Evolutionary conservation across 139 green algal genomes (phyloP).

Genomic region (Diplosphaera chodatii): DNA sequence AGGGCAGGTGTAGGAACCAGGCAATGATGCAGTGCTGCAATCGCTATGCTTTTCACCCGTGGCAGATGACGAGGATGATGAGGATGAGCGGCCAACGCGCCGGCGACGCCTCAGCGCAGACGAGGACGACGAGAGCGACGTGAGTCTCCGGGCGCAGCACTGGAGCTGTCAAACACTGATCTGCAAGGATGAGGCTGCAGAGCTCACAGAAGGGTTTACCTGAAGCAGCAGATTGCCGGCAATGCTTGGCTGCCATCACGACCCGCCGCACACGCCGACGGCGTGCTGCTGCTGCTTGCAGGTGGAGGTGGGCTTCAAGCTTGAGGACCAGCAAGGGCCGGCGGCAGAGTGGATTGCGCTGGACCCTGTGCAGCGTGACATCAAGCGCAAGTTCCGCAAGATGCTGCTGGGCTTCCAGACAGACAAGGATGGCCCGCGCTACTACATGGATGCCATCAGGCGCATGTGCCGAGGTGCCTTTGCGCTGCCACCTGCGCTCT

Average conservation of each 20-base stretch:
- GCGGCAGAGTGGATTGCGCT: slow-evolving; percentile 59
- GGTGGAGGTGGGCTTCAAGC: slow-evolving; percentile 36
- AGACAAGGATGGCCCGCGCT: slow-evolving; percentile 31
- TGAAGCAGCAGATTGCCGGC: too few species aligned
- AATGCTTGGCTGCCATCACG: too few species aligned
- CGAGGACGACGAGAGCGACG: slow-evolving; percentile 39
- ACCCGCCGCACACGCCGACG: too few species aligned
- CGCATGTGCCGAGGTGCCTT: slow-evolving; percentile 51
- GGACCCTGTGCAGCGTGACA: slow-evolving; percentile 45
- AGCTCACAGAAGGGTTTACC: too few species aligned
- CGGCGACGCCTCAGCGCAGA: slow-evolving; percentile 43
- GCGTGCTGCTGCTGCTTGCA: background rate
- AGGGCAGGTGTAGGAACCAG: too few species aligned
- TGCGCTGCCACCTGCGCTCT: too few species aligned
- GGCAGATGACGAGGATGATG: slow-evolving; percentile 29
- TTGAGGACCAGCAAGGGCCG: slow-evolving; percentile 53
- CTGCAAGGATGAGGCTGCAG: too few species aligned
- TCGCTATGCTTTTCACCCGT: background rate
- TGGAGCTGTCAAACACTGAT: background rate
- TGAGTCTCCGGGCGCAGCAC: slow-evolving; percentile 1
- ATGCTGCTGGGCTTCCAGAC: slow-evolving; percentile 63
- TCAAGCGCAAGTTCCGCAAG: slow-evolving; percentile 49
- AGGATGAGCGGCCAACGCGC: slow-evolving; percentile 30
- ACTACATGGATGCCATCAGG: slow-evolving; percentile 53
- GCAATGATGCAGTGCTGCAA: too few species aligned